Evolutionary conservation across 1,284 basidiomycete species (phyloP), one percentile per base, ranked within the genome.

Genomic region (Pseudozyma hubeiensis): DNA sequence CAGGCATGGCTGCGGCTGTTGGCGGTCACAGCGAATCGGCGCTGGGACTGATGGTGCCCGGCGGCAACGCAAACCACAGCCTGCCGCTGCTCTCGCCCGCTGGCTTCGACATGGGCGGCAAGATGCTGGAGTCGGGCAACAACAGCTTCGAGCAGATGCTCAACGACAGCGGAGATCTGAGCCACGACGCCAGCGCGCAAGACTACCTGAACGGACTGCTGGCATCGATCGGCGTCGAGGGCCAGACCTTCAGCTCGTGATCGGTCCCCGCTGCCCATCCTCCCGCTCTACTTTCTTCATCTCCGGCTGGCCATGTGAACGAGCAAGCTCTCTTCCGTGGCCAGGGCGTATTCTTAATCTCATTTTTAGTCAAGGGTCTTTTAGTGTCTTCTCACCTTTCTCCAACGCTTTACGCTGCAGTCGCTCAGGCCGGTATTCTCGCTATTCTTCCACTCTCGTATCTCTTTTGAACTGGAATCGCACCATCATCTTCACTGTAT

Each of bases 201-300:
- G 67, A 75, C 40, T 75, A 75, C 17, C 68, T 75, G 4, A 64
- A 71, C 17, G 67, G 63, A 16, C 47, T 75, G 31, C 44, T 75
- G 17, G 63, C 73, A n/a, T 75, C 73, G 30, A 75, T 75, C 46
- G 73, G 73, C 47, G 71, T 74, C 44, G 61, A 73, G 45, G 53
- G 69, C 4, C 69, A 72, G 46, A 50, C 55, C 31, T 64, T 61
- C 30, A 48, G 48, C 45, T 31, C 60, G 10, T 24, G 24, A 24
- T 24, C 24, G 24, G 24, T 24, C 24, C 4, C 24, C 24, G 33
- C 43, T 37, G 56, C 56, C 34, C 58, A 17, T 40, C 9, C 34
- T n/a, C 17, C 9, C 17, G 41, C 19, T n/a, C 30, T 7, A 14
- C 37, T 43, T 11, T 43, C 39, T 41, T 41, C 13, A 41, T 16